phyloP scores from a whole-genome alignment of 306 rosid genomes.

The Begonia peltatifolia region DNA sequence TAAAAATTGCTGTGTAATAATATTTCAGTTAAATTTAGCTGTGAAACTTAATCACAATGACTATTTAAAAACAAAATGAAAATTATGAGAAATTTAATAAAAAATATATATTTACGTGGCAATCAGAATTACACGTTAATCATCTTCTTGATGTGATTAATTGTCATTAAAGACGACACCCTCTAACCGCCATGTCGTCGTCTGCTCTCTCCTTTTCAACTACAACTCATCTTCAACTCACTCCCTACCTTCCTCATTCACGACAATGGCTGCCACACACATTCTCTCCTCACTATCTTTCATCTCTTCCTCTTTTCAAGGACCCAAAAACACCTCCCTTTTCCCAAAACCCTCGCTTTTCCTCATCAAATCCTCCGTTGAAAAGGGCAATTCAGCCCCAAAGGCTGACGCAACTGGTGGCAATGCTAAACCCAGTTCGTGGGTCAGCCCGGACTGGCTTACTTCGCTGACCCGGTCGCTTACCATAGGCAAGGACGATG shows the following conservation, averaged over 20 bases:
- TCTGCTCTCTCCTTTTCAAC: no score
- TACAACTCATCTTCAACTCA: no score
- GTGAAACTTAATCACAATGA: no score
- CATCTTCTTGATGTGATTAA: no score
- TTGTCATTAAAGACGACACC: no score
- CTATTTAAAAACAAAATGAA: no score
- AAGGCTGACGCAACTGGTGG: constrained; percentile 12
- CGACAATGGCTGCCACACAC: constrained; percentile 14
- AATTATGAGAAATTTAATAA: no score
- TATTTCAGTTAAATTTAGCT: no score
- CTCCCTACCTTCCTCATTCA: background rate
- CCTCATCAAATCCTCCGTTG: constrained; percentile 37
- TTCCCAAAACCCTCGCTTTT: constrained; percentile 13
- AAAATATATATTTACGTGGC: no score
- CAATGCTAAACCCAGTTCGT: constrained; percentile 31
- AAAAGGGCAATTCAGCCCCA: constrained; percentile 19
- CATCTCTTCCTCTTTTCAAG: constrained; percentile 14
- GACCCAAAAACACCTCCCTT: constrained; percentile 9
- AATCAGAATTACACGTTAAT: no score
- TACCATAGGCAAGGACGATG: constrained; percentile 27
- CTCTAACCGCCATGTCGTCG: no score
- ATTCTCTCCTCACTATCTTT: constrained; percentile 15
- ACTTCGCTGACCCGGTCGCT: constrained; percentile 58
- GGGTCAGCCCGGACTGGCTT: constrained; percentile 97
- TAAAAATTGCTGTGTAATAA: no score